Evolutionary conservation across 2,329 filamentous ascomycete genomes (phyloP).

Genomic region (Hymenoscyphus repandus): DNA sequence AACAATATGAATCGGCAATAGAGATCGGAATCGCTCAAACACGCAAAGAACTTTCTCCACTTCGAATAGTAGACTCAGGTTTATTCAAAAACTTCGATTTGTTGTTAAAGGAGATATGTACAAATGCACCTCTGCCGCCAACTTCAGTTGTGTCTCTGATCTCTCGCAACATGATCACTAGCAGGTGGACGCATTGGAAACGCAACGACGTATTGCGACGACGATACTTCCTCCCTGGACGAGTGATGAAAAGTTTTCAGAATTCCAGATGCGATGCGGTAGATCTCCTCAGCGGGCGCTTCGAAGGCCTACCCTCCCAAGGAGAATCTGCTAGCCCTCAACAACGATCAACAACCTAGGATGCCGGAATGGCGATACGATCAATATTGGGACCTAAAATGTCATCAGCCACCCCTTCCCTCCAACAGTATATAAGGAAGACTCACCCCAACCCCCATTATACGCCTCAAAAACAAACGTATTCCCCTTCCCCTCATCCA

Average conservation of each 20-base stretch:
- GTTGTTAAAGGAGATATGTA: slow-evolving; percentile 21
- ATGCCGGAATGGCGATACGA: slow-evolving; percentile 44
- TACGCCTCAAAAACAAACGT: slow-evolving; percentile 41
- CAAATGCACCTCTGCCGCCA: slow-evolving; percentile 25
- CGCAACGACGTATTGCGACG: slow-evolving; percentile 15
- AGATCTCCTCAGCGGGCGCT: slow-evolving; percentile 22
- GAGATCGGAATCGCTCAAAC: slow-evolving; percentile 21
- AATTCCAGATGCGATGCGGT: slow-evolving; percentile 16
- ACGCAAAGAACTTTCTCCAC: slow-evolving; percentile 14
- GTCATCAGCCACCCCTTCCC: slow-evolving; percentile 9
- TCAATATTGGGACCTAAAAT: slow-evolving; percentile 46
- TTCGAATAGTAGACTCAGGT: slow-evolving; percentile 14
- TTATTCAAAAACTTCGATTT: slow-evolving; percentile 13
- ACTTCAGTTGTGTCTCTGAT: slow-evolving; percentile 25
- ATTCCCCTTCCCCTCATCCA: slow-evolving; percentile 44
- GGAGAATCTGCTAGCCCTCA: background rate
- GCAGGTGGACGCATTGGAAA: slow-evolving; percentile 23
- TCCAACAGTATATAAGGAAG: background rate
- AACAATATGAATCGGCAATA: slow-evolving; percentile 26
- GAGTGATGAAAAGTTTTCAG: slow-evolving; percentile 20
- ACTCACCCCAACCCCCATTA: slow-evolving; percentile 36
- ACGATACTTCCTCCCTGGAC: slow-evolving; percentile 17
- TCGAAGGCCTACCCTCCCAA: slow-evolving; percentile 8
- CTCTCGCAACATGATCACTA: slow-evolving; percentile 25
- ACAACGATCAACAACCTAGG: background rate